These are phyloP conservation scores for Diaporthe aspalathi DNA, from an alignment of 2,329 filamentous ascomycete genomes.

Conservation along the genomic window DNA sequence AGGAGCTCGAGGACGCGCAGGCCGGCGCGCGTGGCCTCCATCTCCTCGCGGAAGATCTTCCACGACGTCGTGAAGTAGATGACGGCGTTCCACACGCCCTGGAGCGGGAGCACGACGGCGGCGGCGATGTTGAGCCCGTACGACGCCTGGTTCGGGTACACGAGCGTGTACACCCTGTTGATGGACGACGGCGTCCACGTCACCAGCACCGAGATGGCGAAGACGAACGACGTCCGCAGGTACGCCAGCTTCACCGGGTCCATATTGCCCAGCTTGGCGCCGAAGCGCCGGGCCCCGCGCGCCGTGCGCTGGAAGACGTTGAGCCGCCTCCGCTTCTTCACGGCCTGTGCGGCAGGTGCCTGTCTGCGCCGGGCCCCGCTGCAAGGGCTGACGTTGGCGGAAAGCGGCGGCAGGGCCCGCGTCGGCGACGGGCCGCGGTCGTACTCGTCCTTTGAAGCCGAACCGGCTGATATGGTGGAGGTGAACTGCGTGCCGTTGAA, in stretches of 20 bases:
- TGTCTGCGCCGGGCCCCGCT: not conserved
- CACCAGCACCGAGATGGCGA: constrained; percentile 69
- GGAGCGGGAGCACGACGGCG: constrained; percentile 78
- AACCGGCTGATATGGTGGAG: constrained; percentile 31
- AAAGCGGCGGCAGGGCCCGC: constrained; percentile 18
- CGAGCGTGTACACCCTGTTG: constrained; percentile 78
- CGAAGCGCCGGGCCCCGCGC: constrained; percentile 40
- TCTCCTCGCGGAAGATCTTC: constrained; percentile 47
- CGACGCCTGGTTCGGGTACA: constrained; percentile 62
- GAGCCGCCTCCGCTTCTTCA: constrained; percentile 10
- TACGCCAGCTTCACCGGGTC: constrained; percentile 72
- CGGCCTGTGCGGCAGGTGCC: not conserved
- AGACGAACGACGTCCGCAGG: constrained; percentile 70
- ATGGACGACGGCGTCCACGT: constrained; percentile 76
- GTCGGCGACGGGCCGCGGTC: constrained; percentile 29
- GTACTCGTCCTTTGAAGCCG: not conserved
- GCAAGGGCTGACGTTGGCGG: constrained; percentile 16
- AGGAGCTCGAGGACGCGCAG: constrained; percentile 15
- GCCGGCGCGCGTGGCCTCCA: constrained; percentile 30
- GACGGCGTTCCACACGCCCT: constrained; percentile 83
- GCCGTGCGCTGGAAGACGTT: constrained; percentile 39
- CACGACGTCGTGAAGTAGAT: constrained; percentile 79
- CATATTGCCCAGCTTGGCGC: constrained; percentile 52
- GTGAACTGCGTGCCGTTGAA: constrained; percentile 39
- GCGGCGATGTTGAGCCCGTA: constrained; percentile 77